These are phyloP conservation scores for Artemisia argyi DNA, from an alignment of 129 eudicot genomes.

Conservation along the genomic window DNA sequence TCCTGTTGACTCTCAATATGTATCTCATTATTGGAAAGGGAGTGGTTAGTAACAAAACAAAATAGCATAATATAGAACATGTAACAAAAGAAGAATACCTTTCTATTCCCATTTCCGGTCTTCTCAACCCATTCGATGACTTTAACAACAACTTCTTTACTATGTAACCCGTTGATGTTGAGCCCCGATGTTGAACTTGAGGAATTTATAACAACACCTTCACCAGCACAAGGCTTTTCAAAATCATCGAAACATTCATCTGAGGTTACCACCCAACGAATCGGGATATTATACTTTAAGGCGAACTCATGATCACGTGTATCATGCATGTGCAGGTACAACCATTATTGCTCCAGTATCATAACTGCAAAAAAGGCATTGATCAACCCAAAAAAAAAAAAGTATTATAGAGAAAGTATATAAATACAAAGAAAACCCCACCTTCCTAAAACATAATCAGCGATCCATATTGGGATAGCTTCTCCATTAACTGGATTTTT, in stretches of 20 bases:
- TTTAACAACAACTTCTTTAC: constrained; percentile 67
- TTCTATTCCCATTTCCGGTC: constrained; percentile 74
- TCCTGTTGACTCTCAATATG: background rate
- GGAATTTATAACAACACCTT: constrained; percentile 72
- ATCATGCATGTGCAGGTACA: constrained; percentile 99
- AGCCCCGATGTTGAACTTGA: constrained; percentile 70
- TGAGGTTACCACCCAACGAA: constrained; percentile 73
- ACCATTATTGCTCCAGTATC: constrained; percentile 99
- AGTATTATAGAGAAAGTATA: background rate
- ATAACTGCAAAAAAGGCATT: constrained; percentile 57
- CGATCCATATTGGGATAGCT: constrained; percentile 90
- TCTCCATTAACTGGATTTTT: constrained; percentile 79
- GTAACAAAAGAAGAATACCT: constrained; percentile 39
- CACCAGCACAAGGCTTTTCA: constrained; percentile 73
- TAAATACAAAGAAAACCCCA: constrained; percentile 23
- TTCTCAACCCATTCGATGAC: constrained; percentile 86
- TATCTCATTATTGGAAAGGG: background rate
- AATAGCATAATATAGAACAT: constrained; percentile 6
- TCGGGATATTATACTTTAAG: constrained; percentile 65
- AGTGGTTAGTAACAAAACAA: background rate
- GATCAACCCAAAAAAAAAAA: background rate
- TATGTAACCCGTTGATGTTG: constrained; percentile 69
- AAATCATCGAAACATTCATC: constrained; percentile 43
- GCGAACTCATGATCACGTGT: constrained; percentile 92
- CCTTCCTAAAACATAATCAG: constrained; percentile 98